These are phyloP conservation scores for Fusarium luffae DNA, from an alignment of 2,329 filamentous ascomycete species.

Conservation along the genomic window DNA sequence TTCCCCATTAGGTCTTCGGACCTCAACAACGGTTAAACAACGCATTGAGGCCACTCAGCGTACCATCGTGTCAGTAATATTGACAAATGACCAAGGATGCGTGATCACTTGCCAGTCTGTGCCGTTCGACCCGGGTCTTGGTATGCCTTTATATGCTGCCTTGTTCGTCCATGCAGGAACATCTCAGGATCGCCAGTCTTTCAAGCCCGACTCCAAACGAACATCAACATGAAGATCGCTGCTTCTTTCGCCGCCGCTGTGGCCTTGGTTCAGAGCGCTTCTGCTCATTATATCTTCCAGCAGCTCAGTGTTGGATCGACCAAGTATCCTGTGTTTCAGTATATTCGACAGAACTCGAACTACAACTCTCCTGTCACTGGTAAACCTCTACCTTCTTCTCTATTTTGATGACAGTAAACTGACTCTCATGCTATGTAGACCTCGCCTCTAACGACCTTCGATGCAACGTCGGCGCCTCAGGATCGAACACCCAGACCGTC, in stretches of 20 bases:
- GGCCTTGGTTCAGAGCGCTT: not conserved
- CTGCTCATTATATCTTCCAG: conserved; percentile 16
- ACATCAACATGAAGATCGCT: conserved; percentile 1
- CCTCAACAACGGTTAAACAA: not conserved
- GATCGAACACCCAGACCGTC: not conserved
- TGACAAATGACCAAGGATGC: not conserved
- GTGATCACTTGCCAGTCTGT: not conserved
- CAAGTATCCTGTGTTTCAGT: conserved; percentile 5
- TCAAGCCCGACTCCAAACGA: rapidly evolving
- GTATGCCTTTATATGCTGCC: not conserved
- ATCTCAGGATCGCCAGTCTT: not conserved
- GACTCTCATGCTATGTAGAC: not conserved
- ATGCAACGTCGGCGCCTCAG: conserved; percentile 13
- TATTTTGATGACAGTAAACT: too few species aligned
- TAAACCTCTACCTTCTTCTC: not conserved
- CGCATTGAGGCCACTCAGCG: not conserved
- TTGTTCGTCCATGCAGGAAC: not conserved
- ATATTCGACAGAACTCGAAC: conserved; percentile 17
- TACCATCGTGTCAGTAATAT: not conserved
- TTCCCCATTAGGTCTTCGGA: conserved; percentile 6
- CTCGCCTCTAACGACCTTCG: conserved; percentile 6
- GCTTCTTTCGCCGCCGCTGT: not conserved
- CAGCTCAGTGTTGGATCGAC: conserved; percentile 12
- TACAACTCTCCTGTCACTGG: conserved; percentile 22
- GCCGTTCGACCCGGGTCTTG: not conserved